Base-by-base conservation (phyloP, 2,329 filamentous ascomycete species). In the Scleromitrula shiraiana region DNA sequence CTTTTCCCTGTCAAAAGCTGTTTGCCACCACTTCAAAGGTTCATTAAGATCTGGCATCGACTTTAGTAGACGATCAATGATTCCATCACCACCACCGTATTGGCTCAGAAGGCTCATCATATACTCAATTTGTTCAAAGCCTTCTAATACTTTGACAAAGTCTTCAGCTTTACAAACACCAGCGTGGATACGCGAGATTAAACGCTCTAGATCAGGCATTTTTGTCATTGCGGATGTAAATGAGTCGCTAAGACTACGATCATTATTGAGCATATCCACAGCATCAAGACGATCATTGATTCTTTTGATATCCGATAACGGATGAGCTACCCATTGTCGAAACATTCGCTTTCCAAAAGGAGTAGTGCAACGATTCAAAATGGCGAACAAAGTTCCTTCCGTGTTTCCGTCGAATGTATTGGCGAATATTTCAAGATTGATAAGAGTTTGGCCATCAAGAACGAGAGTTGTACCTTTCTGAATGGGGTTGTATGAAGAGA, bases 41-140 rank as follows among this genome's bases (percentile, higher is more conserved):
- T 81, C 75, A 17, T 75, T 74, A 2, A 98, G 76, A 60, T 95
- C 78, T 0, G 93, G 93, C 89, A 98, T 95, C 0, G 83, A 76
- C 0, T 78, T 70, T 36, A 97, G 80, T 32, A 98, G 77, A 45
- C 89, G 82, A 49, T 89, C 86, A 35, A 98, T 84, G 2, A 97
- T 76, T 2, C 88, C 86, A 41, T 88, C 83, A 2, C 84, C 86
- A n/a, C 82, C 78, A 45, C 83, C 80, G 58, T 86, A 85, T 7
- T 82, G 76, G 39, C 77, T 74, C 1, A 97, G 75, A 19, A 97
- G 74, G 43, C 80, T 78, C 76, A 95, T 88, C 39, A 90, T 95
- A 64, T 95, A 93, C 54, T 96, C 89, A 38, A 98, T 97, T 67
- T 96, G 91, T 69, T 97, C 93, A 58, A 96, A 98, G 0, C 93